phyloP scores from a whole-genome alignment of 169 alveolate species.

The Theileria luwenshuni region DNA sequence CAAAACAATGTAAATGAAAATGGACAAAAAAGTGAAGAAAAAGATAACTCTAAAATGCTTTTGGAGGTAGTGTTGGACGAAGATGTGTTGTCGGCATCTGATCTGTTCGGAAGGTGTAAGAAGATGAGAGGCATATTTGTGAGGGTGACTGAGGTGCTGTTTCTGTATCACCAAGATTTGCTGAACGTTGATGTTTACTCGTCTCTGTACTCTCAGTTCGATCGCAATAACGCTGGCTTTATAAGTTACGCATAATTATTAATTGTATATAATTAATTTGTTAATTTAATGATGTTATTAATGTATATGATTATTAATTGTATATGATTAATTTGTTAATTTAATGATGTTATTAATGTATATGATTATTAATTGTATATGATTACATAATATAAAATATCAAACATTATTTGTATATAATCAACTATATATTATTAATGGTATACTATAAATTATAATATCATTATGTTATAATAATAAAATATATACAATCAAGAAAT shows the following conservation, averaged over 20 bases:
- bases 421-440: too few species aligned
- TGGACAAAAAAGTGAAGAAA: background rate
- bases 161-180: constrained; percentile 7
- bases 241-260: constrained; percentile 53
- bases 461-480: too few species aligned
- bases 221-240: constrained; percentile 38
- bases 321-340: too few species aligned
- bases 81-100: constrained; percentile 27
- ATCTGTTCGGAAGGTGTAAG: constrained; percentile 52
- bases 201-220: constrained; percentile 18
- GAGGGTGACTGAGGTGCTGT: constrained; percentile 28
- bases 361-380: too few species aligned
- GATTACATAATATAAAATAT: too few species aligned
- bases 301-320: too few species aligned
- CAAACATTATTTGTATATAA: too few species aligned
- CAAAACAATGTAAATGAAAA: background rate
- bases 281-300: too few species aligned
- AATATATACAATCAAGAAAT: too few species aligned
- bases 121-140: constrained; percentile 66
- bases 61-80: constrained; percentile 50
- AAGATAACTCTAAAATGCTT: constrained; percentile 15
- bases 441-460: too few species aligned
- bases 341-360: too few species aligned
- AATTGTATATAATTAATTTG: too few species aligned
- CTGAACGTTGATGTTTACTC: constrained; percentile 17